Conservation (phyloP, 768 basidiomycete genomes). For the Artomyces pyxidatus region DNA sequence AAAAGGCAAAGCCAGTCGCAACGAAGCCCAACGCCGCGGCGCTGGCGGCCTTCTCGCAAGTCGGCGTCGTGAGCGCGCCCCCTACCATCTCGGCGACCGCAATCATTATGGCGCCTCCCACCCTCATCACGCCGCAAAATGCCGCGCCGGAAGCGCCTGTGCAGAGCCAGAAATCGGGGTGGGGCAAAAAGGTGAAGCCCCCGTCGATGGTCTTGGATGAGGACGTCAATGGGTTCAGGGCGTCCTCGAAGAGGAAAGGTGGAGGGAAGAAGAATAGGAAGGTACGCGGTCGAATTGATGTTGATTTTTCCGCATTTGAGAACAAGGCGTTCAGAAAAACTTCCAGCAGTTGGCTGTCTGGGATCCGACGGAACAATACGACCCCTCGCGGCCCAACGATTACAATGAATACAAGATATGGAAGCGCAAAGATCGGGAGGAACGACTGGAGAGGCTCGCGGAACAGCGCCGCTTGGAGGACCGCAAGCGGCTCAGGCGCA, state of each 20-base stretch:
- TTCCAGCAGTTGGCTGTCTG: conserved; percentile 45
- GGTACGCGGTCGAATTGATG: conserved; percentile 56
- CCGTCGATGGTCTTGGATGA: conserved; percentile 88
- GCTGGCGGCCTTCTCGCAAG: conserved; percentile 28
- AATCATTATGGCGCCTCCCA: conserved; percentile 63
- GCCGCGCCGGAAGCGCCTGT: conserved; percentile 26
- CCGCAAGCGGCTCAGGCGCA: conserved; percentile 35
- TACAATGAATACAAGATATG: conserved; percentile 83
- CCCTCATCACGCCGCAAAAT: conserved; percentile 33
- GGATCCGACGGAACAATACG: conserved; percentile 78
- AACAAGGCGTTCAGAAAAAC: conserved; percentile 38
- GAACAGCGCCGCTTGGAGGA: conserved; percentile 41
- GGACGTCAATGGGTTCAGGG: conserved; percentile 77
- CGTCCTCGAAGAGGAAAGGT: conserved; percentile 46
- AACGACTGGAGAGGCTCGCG: conserved; percentile 49
- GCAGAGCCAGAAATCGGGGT: conserved; percentile 42
- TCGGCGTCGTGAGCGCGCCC: conserved; percentile 10
- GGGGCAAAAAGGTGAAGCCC: conserved; percentile 87
- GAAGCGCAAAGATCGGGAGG: conserved; percentile 69
- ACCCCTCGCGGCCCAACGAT: conserved; percentile 78
- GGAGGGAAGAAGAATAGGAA: conserved; percentile 44
- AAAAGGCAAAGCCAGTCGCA: conserved; percentile 49
- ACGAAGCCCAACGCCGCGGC: conserved; percentile 54
- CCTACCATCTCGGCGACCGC: conserved; percentile 46
- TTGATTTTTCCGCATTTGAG: not conserved